Evolutionary conservation across 257 asterid genomes (phyloP), one percentile per base, ranked within the genome.

Genomic region (Cruciata laevipes): DNA sequence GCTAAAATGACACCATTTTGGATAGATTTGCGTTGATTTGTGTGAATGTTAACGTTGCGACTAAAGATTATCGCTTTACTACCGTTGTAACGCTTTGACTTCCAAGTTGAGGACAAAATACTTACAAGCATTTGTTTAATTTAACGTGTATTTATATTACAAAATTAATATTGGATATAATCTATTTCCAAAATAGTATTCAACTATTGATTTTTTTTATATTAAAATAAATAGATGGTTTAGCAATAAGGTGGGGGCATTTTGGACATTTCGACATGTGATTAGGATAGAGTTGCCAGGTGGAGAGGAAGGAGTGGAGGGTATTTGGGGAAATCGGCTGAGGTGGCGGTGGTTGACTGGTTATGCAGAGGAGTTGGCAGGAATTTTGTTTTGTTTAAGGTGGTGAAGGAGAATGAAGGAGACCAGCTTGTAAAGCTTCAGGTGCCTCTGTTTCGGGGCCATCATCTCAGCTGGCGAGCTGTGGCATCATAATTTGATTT

Each of bases 231-330:
- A n/a, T n/a, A n/a, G n/a, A n/a, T n/a, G n/a, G n/a, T 27, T 27
- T 27, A 27, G 30, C 30, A 27, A 27, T 27, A n/a, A 38, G 24
- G 38, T 0, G 6, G 10, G 37, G 69, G 53, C 20, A 49, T 61
- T 70, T 61, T 0, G 20, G 76, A 11, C 37, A 0, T 65, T 57
- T 42, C 31, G 37, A 16, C 5, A 17, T 33, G 20, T 10, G 30
- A 25, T 68, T 62, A 18, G 56, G 70, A 74, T 74, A 63, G 53
- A 51, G 35, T n/a, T 18, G 65, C 74, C 79, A 78, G 78, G 83
- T 75, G 81, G 81, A 61, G 68, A 61, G 40, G 16, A 69, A 30
- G 24, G 37, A 64, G 21, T n/a, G 61, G 74, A 78, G 83, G 84
- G 65, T 51, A 33, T 7, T 74, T 56, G 77, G 13, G 84, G 75